Percentiles rank a stretch among this genome's conserved stretches.
Conservation (phyloP, 2,329 filamentous ascomycete species). For the Biscogniauxia marginata region DNA sequence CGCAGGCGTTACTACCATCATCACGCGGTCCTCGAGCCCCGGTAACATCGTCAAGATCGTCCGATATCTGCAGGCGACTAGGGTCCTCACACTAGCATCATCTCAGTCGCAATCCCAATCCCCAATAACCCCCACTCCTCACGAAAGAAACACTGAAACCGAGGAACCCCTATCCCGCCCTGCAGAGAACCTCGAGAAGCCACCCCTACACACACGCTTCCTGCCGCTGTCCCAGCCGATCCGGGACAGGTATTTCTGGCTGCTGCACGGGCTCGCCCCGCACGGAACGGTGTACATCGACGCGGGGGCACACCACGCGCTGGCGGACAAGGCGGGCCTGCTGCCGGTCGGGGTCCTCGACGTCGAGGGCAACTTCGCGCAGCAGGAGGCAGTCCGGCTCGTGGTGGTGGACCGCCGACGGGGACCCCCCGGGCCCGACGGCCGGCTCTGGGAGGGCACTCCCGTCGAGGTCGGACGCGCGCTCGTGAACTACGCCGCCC, state of each 20-base stretch:
- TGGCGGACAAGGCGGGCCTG: slow-evolving; percentile 80
- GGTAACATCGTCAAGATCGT: slow-evolving; percentile 90
- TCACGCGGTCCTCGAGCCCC: slow-evolving; percentile 89
- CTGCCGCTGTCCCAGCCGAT: slow-evolving; percentile 81
- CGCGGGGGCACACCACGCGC: slow-evolving; percentile 77
- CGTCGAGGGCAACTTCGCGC: slow-evolving; percentile 83
- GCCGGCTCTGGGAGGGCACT: slow-evolving; percentile 45
- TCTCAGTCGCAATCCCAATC: slow-evolving; percentile 11
- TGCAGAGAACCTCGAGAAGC: slow-evolving; percentile 35
- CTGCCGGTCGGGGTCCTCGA: slow-evolving; percentile 88
- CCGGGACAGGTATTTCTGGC: slow-evolving; percentile 94
- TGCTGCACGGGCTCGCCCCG: slow-evolving; percentile 85
- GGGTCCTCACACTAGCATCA: slow-evolving; percentile 33
- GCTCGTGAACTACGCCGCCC: slow-evolving; percentile 87
- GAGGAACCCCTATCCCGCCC: slow-evolving; percentile 40
- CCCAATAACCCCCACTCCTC: slow-evolving; percentile 16
- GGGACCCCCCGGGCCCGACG: slow-evolving; percentile 15
- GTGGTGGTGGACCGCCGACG: slow-evolving; percentile 68
- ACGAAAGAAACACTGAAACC: slow-evolving; percentile 20
- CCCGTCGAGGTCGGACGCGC: slow-evolving; percentile 80
- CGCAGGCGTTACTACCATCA: slow-evolving; percentile 92
- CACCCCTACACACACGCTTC: slow-evolving; percentile 88
- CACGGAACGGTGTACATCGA: slow-evolving; percentile 94
- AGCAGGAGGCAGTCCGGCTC: slow-evolving; percentile 88
- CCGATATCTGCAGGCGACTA: slow-evolving; percentile 68